A percentile compares a stretch with the other conserved stretches of the same genome.
These are phyloP conservation scores for Neurospora sp. DNA, from an alignment of 495 filamentous ascomycete genomes.

Conservation along the genomic window DNA sequence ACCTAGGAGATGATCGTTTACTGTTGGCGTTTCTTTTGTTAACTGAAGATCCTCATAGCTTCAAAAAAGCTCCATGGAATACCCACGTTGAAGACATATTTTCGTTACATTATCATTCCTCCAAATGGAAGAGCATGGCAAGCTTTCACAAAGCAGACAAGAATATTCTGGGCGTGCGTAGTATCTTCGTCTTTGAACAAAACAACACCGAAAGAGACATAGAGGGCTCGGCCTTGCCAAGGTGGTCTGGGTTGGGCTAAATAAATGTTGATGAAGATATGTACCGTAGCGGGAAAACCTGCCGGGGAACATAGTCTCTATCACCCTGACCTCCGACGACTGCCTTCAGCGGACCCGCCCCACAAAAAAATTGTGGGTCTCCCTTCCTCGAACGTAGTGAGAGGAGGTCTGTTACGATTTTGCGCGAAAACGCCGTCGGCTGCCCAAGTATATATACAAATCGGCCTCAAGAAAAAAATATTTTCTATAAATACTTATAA, in stretches of 20 bases:
- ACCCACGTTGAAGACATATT: background rate
- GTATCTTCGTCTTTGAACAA: background rate
- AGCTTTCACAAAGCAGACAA: background rate
- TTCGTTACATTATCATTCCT: background rate
- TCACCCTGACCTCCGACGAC: no score
- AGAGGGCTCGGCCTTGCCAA: background rate
- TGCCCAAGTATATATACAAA: no score
- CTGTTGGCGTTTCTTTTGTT: background rate
- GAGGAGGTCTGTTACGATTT: no score
- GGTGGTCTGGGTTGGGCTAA: background rate
- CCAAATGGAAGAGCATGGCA: background rate
- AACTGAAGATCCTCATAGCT: background rate
- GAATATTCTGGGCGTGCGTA: background rate
- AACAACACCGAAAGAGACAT: background rate
- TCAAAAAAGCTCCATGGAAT: background rate
- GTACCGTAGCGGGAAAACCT: no score
- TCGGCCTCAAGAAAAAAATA: no score
- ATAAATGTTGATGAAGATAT: background rate
- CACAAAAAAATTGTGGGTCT: no score
- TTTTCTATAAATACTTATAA: no score
- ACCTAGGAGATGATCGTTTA: background rate
- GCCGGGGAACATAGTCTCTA: no score
- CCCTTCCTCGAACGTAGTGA: no score
- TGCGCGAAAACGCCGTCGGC: no score
- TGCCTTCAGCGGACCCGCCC: no score